Evolutionary conservation across 306 rosid genomes (phyloP).

Genomic region (Betula pendula): DNA sequence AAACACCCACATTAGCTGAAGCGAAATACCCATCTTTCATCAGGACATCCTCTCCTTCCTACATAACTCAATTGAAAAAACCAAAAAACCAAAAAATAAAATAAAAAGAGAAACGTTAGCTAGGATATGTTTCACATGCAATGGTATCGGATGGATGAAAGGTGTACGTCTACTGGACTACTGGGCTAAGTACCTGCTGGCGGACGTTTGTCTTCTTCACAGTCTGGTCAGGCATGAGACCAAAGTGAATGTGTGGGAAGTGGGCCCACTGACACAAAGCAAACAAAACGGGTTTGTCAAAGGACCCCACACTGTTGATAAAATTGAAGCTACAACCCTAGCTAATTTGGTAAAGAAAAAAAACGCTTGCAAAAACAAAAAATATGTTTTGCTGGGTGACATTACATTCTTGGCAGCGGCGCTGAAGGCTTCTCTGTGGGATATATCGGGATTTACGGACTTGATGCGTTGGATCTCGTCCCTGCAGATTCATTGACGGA

Average conservation of each 20-base stretch:
- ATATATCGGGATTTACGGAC: slow-evolving; percentile 95
- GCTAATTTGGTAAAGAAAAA: slow-evolving; percentile 19
- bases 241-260: slow-evolving; percentile 96
- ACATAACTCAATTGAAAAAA: slow-evolving; percentile 7
- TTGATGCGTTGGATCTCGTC: slow-evolving; percentile 99
- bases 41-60: slow-evolving; percentile 81
- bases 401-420: slow-evolving; percentile 99
- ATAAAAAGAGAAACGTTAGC: slow-evolving; percentile 1
- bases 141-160: neutral
- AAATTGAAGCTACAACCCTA: slow-evolving; percentile 23
- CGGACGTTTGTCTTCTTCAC: slow-evolving; percentile 75
- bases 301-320: slow-evolving; percentile 9
- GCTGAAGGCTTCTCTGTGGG: slow-evolving; percentile 98
- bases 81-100: neutral
- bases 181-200: slow-evolving; percentile 64
- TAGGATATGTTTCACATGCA: neutral
- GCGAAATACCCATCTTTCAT: slow-evolving; percentile 69
- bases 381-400: slow-evolving; percentile 23
- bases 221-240: slow-evolving; percentile 90
- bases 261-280: slow-evolving; percentile 88
- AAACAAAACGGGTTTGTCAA: slow-evolving; percentile 21
- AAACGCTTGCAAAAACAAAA: slow-evolving; percentile 21
- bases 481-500: slow-evolving; percentile 41
- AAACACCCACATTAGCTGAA: slow-evolving; percentile 66
- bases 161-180: neutral